These are phyloP conservation scores for Fraxinus xanthoxyloides DNA, from an alignment of 305 asterid genomes.

Conservation along the genomic window DNA sequence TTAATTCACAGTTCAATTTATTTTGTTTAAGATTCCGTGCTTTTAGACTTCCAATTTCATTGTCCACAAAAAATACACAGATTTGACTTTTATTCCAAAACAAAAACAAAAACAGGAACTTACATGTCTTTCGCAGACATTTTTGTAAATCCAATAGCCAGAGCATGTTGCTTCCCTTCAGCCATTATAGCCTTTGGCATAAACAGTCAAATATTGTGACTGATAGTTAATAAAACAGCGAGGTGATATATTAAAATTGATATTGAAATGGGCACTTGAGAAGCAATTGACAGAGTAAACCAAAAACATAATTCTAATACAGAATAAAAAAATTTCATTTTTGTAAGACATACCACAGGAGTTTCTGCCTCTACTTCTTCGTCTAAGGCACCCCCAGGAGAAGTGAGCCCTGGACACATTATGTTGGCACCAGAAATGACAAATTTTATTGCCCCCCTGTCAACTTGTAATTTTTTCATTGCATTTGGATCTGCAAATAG, in stretches of 20 bases:
- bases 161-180: slow-evolving; percentile 97
- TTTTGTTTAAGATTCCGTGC: neutral
- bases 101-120: slow-evolving; percentile 30
- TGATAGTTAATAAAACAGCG: neutral
- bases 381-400: slow-evolving; percentile 95
- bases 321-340: slow-evolving; percentile 15
- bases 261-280: neutral
- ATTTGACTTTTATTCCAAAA: neutral
- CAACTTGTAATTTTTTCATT: slow-evolving; percentile 96
- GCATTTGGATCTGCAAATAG: slow-evolving; percentile 75
- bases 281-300: neutral
- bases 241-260: neutral
- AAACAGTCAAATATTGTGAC: slow-evolving; percentile 7
- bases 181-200: slow-evolving; percentile 89
- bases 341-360: slow-evolving; percentile 67
- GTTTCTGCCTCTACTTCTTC: slow-evolving; percentile 80
- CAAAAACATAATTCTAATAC: neutral
- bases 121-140: slow-evolving; percentile 94
- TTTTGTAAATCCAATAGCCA: slow-evolving; percentile 94
- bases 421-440: slow-evolving; percentile 98
- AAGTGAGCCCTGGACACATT: slow-evolving; percentile 98
- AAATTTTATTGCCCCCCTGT: slow-evolving; percentile 88
- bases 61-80: neutral
- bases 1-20: neutral
- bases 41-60: neutral